A percentile compares a stretch with the other conserved stretches of the same genome.
These are phyloP conservation scores for Puccinia polysora DNA, from an alignment of 1,284 basidiomycete genomes.

Conservation along the genomic window DNA sequence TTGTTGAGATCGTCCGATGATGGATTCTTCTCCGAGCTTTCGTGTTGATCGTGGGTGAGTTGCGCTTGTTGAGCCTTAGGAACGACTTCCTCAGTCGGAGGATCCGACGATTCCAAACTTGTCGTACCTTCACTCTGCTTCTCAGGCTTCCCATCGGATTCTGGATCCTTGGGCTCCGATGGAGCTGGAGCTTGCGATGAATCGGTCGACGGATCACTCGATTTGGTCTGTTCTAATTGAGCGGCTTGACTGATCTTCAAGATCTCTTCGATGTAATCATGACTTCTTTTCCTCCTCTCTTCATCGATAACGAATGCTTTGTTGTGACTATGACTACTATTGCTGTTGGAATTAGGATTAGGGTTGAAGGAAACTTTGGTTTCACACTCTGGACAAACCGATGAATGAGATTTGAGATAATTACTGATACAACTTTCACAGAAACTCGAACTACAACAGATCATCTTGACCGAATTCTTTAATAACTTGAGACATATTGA, in stretches of 20 bases:
- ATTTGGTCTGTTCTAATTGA: slow-evolving; percentile 46
- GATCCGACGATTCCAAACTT: too few species aligned
- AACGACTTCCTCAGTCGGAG: neutral
- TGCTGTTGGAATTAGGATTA: neutral
- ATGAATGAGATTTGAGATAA: slow-evolving; percentile 83
- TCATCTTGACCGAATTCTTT: slow-evolving; percentile 80
- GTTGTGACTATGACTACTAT: slow-evolving; percentile 63
- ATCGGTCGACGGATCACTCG: too few species aligned
- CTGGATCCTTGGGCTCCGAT: too few species aligned
- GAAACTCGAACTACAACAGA: slow-evolving; percentile 81
- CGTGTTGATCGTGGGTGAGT: neutral
- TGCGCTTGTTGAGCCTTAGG: neutral
- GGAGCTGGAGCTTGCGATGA: too few species aligned
- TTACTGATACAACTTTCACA: slow-evolving; percentile 94
- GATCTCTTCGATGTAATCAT: slow-evolving; percentile 73
- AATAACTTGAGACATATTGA: slow-evolving; percentile 83
- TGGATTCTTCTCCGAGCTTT: neutral
- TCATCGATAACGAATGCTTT: slow-evolving; percentile 77
- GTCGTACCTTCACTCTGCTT: too few species aligned
- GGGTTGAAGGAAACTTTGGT: slow-evolving; percentile 58
- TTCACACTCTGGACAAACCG: slow-evolving; percentile 80
- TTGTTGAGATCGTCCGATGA: neutral
- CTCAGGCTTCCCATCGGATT: too few species aligned
- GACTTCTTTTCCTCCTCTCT: slow-evolving; percentile 68
- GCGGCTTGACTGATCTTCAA: slow-evolving; percentile 76